Base-by-base conservation (phyloP, 768 basidiomycete genomes). In the Lentinula aciculospora region DNA sequence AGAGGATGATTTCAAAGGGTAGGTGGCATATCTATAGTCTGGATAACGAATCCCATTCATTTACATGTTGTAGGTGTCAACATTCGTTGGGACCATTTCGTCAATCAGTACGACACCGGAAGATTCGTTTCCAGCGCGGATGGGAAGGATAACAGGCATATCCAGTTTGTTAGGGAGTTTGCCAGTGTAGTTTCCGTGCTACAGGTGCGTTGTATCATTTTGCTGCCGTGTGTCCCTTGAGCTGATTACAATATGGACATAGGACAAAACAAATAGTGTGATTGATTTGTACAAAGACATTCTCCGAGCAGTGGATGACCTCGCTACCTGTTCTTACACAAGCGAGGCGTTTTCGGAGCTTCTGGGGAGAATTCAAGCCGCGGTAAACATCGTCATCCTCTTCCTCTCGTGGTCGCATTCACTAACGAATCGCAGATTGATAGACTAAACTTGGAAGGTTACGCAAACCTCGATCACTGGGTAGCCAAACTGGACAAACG, bases 61-160 rank as follows among this genome's bases (percentile, higher is more conserved):
- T 50, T 40, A 9, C n/a, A 13, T 46, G 51, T 15, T 46, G n/a
- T n/a, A 96, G 95, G 96, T 27, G 96, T 99, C 89, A 83, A 82
- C 65, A 91, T 96, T 57, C 87, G 91, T 25, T 99, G 97, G 97
- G 97, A 98, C 68, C 82, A 93, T 72, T 94, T 98, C 65, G 89
- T 98, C 64, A 96, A 91, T 66, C 90, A 94, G 55, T 98, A 93
- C 67, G 94, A 96, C 63, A 82, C 88, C 3, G 79, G 84, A 15
- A 80, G 92, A 58, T 92, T 86, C 67, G 80, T 89, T 6, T 76
- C 88, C 0, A 77, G 80, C 47, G 37, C 84, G n/a, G 92, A 94
- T 63, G 87, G 84, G 12, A 78, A 79, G 29, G 94, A 97, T 66
- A 94, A 87, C 66, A 79, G 92, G 60, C 96, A 98, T 67, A 86